These are phyloP conservation scores for Sclerotinia glacialis DNA, from an alignment of 2,329 filamentous ascomycete species.

Conservation along the genomic window DNA sequence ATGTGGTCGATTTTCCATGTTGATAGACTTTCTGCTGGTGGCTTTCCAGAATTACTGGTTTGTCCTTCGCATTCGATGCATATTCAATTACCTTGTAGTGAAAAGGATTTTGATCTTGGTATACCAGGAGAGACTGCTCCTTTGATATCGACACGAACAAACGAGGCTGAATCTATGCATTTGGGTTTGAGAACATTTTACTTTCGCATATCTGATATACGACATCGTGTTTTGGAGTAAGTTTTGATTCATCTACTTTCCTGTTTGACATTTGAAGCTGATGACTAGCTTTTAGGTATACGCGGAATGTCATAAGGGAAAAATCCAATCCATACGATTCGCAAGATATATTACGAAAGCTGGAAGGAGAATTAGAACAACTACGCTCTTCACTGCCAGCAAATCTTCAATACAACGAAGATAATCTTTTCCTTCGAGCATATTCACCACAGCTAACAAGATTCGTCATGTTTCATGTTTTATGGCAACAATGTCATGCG, in stretches of 20 bases:
- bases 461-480: slow-evolving; percentile 21
- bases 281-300: background rate
- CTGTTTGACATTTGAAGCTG: background rate
- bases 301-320: slow-evolving; percentile 17
- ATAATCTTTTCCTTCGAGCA: slow-evolving; percentile 21
- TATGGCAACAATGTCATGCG: slow-evolving; percentile 21
- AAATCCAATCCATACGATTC: slow-evolving; percentile 20
- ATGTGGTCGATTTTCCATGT: slow-evolving; percentile 23
- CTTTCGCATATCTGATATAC: slow-evolving; percentile 22
- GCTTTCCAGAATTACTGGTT: slow-evolving; percentile 20
- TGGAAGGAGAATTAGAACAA: slow-evolving; percentile 14
- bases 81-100: slow-evolving; percentile 21
- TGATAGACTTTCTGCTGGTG: slow-evolving; percentile 19
- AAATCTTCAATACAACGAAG: slow-evolving; percentile 21
- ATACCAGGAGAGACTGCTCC: slow-evolving; percentile 22
- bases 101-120: slow-evolving; percentile 22
- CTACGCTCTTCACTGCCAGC: slow-evolving; percentile 15
- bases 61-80: slow-evolving; percentile 22
- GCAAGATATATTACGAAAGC: slow-evolving; percentile 8
- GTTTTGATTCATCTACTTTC: background rate
- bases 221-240: slow-evolving; percentile 21
- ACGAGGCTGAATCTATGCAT: slow-evolving; percentile 20
- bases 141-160: slow-evolving; percentile 1
- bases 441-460: slow-evolving; percentile 20
- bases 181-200: slow-evolving; percentile 20